Conservation (phyloP, 345 rosid species). For the Luvunga scandens region DNA sequence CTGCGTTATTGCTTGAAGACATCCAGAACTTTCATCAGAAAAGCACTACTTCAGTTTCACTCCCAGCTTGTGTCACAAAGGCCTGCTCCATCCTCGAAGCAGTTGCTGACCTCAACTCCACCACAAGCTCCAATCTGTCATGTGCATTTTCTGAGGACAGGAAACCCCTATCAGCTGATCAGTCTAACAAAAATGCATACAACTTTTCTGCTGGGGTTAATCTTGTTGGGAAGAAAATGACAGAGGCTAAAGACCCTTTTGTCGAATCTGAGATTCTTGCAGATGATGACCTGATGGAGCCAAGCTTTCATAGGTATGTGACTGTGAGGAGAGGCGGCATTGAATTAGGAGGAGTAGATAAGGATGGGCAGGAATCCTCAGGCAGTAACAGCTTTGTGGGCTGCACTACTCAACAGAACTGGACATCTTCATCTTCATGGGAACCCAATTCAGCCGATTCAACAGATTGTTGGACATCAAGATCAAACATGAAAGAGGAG, state of each 20-base stretch:
- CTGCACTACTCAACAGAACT: constrained; percentile 39
- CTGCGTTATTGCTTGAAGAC: constrained; percentile 73
- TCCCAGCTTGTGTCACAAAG: constrained; percentile 71
- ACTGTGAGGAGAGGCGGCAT: constrained; percentile 70
- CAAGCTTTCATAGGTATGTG: constrained; percentile 85
- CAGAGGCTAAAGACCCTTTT: constrained; percentile 48
- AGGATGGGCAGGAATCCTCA: constrained; percentile 83
- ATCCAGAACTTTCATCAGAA: constrained; percentile 91
- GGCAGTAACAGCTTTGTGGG: constrained; percentile 83
- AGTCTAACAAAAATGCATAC: constrained; percentile 32
- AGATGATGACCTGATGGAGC: constrained; percentile 67
- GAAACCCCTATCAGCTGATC: constrained; percentile 19
- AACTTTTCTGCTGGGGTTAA: constrained; percentile 11
- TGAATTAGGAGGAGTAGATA: constrained; percentile 37
- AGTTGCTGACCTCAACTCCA: constrained; percentile 80
- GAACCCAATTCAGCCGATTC: constrained; percentile 82
- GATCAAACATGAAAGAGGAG: constrained; percentile 45
- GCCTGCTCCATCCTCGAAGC: constrained; percentile 80
- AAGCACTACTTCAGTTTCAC: constrained; percentile 29
- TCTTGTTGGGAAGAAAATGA: constrained; percentile 30
- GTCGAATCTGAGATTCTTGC: constrained; percentile 58
- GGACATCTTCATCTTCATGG: constrained; percentile 59
- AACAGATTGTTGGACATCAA: constrained; percentile 60
- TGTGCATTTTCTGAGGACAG: constrained; percentile 31
- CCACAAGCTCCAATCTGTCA: constrained; percentile 48